Evolutionary conservation across 2,329 filamentous ascomycete genomes (phyloP).

Genomic region (Penicillium sp.): DNA sequence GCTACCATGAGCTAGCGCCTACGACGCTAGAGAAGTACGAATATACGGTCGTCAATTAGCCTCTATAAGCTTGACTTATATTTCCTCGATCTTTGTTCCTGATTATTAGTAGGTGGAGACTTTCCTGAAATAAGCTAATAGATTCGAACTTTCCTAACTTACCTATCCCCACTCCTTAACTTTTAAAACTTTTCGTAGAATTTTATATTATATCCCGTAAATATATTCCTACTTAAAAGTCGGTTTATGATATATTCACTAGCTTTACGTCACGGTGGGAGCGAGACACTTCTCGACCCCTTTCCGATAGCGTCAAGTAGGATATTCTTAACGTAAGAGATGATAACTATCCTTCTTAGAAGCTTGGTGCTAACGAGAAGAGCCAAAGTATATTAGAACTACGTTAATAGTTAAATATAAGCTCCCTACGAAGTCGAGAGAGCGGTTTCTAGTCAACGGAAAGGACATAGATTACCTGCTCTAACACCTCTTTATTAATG

Average conservation of each 20-base stretch:
- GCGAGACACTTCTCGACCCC: constrained; percentile 11
- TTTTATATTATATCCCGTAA: constrained; percentile 12
- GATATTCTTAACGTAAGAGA: constrained; percentile 17
- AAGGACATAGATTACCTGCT: too few species aligned
- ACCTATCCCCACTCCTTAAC: constrained; percentile 5
- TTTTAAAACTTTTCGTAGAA: constrained; percentile 18
- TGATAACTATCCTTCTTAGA: neutral
- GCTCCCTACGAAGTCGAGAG: too few species aligned
- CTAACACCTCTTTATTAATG: too few species aligned
- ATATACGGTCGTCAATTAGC: neutral
- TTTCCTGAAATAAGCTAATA: neutral
- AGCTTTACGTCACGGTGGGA: constrained; percentile 16
- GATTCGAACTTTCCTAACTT: neutral
- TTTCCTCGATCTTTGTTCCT: neutral
- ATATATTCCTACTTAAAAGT: constrained; percentile 7
- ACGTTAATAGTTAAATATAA: too few species aligned
- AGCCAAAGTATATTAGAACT: too few species aligned
- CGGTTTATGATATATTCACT: constrained; percentile 5
- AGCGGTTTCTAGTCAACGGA: too few species aligned
- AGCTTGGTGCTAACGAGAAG: too few species aligned
- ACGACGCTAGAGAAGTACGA: neutral
- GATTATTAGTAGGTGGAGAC: neutral
- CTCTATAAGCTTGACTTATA: neutral
- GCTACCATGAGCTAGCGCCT: neutral
- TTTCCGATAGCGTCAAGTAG: constrained; percentile 10